These are phyloP conservation scores for Gnaphalium uliginosum DNA, from an alignment of 129 eudicot genomes.

Conservation along the genomic window DNA sequence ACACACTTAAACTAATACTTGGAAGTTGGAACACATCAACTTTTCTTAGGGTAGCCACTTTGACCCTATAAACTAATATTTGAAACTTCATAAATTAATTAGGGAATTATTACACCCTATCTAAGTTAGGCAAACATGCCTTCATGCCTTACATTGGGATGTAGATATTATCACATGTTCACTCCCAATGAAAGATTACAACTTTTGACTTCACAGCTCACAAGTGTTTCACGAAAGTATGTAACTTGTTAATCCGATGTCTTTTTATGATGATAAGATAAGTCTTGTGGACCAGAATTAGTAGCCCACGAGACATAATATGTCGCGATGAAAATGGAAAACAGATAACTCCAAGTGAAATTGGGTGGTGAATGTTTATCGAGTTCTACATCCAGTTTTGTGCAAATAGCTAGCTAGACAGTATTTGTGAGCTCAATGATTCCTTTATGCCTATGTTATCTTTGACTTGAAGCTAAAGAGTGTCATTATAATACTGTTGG, in stretches of 20 bases:
- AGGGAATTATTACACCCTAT: constrained; percentile 31
- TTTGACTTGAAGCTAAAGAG: constrained; percentile 53
- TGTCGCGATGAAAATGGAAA: constrained; percentile 7
- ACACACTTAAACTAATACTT: constrained; percentile 19
- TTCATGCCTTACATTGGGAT: constrained; percentile 6
- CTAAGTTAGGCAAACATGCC: constrained; percentile 35
- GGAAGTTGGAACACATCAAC: neutral
- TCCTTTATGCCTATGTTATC: constrained; percentile 32
- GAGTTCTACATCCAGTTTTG: constrained; percentile 18
- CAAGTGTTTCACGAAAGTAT: neutral
- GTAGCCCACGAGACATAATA: constrained; percentile 2
- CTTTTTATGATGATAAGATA: neutral
- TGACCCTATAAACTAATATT: constrained; percentile 11
- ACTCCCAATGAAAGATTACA: neutral
- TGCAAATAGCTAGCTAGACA: constrained; percentile 17
- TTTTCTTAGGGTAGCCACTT: constrained; percentile 16
- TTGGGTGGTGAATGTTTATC: constrained; percentile 8
- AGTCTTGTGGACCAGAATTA: neutral
- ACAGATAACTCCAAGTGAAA: neutral
- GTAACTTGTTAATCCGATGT: constrained; percentile 1
- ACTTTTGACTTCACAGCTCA: constrained; percentile 1
- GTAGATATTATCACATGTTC: neutral
- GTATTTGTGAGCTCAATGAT: constrained; percentile 43
- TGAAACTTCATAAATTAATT: constrained; percentile 25
- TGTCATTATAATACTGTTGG: constrained; percentile 35